Conservation (phyloP, 345 rosid species). For the Citrus sp. region DNA sequence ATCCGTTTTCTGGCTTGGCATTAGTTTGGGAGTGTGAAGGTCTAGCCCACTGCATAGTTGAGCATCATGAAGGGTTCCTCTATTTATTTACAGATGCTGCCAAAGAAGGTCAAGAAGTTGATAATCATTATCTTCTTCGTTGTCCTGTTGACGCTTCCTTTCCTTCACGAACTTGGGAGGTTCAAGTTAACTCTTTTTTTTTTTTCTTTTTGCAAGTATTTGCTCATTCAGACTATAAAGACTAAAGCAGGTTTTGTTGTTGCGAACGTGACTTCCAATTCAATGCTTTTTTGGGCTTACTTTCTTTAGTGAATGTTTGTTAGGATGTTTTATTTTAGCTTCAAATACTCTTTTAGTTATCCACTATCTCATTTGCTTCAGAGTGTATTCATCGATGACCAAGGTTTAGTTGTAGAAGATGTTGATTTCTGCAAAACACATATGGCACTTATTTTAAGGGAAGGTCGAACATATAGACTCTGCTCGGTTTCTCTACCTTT, state of each 20-base stretch:
- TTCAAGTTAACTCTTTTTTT: conserved; percentile 26
- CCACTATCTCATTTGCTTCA: conserved; percentile 29
- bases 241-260: not conserved
- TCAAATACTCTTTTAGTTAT: not conserved
- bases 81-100: conserved; percentile 86
- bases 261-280: not conserved
- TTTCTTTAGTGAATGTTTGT: not conserved
- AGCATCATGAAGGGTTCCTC: conserved; percentile 86
- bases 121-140: conserved; percentile 80
- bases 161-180: conserved; percentile 77
- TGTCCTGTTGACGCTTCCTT: conserved; percentile 46
- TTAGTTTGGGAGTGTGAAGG: conserved; percentile 85
- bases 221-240: not conserved
- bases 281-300: not conserved
- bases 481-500: conserved; percentile 79
- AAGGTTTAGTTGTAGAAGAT: conserved; percentile 62
- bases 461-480: conserved; percentile 49
- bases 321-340: not conserved
- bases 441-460: conserved; percentile 55
- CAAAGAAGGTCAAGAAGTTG: conserved; percentile 48
- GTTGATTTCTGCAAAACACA: conserved; percentile 86
- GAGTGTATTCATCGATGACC: conserved; percentile 55
- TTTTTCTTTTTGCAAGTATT: not conserved
- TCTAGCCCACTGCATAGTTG: conserved; percentile 76
- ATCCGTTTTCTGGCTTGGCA: conserved; percentile 72